Conservation (phyloP, 169 alveolate species). For the Cystoisospora suis region DNA sequence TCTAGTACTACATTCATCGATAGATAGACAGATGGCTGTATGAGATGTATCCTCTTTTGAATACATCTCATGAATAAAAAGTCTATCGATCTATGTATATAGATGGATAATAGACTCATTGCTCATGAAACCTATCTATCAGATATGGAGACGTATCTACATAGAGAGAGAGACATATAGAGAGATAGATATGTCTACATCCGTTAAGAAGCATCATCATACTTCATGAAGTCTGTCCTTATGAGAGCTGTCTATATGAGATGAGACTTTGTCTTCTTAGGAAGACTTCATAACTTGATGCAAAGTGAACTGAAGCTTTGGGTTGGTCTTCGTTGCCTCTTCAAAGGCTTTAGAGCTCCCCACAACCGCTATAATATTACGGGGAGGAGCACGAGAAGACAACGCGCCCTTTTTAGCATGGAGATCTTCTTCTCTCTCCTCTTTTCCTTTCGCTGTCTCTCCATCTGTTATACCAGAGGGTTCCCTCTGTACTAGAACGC, state of each 20-base stretch:
- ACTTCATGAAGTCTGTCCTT: background rate
- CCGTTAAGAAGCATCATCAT: background rate
- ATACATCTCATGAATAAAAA: background rate
- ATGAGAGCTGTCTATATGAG: background rate
- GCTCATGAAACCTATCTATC: background rate
- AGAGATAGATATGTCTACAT: background rate
- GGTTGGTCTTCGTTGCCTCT: background rate
- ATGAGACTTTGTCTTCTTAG: background rate
- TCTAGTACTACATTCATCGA: background rate
- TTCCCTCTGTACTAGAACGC: background rate
- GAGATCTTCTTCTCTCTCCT: background rate
- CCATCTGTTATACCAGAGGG: background rate
- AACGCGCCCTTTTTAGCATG: too few relatives aligned
- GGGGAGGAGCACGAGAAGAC: too few relatives aligned
- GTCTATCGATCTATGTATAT: background rate
- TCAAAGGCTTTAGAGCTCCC: conserved; percentile 20
- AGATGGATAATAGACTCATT: too few relatives aligned
- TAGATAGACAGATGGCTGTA: background rate
- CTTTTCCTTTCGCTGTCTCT: background rate
- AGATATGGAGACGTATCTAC: background rate
- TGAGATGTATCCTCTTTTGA: background rate
- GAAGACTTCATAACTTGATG: background rate
- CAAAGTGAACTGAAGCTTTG: background rate
- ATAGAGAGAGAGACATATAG: background rate
- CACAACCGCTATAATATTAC: background rate